These are phyloP conservation scores for Umbelopsis sp. DNA, from an alignment of 371 early-diverging fungal genomes.

Conservation along the genomic window DNA sequence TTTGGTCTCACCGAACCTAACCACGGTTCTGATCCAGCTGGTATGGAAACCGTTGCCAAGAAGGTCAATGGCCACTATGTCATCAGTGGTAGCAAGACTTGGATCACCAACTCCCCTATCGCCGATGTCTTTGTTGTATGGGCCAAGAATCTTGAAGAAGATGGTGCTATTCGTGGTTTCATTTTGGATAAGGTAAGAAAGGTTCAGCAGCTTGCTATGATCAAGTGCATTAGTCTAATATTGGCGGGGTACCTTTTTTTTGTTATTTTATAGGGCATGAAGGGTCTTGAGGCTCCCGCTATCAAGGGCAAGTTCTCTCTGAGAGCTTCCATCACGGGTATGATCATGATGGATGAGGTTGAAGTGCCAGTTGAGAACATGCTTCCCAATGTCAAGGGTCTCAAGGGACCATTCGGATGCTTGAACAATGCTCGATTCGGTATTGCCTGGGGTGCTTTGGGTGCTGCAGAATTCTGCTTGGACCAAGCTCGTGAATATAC, in stretches of 20 bases:
- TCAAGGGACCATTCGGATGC: conserved; percentile 98
- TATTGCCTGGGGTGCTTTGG: conserved; percentile 97
- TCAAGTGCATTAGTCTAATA: too few relatives aligned
- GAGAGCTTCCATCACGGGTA: conserved; percentile 94
- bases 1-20: conserved; percentile 98
- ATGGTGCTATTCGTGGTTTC: conserved; percentile 91
- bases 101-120: conserved; percentile 98
- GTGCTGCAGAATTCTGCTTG: conserved; percentile 95
- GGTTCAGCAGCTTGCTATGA: too few relatives aligned
- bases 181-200: conserved; percentile 81
- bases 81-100: conserved; percentile 92
- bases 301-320: conserved; percentile 97
- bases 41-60: conserved; percentile 92
- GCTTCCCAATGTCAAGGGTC: conserved; percentile 86
- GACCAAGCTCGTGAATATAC: conserved; percentile 89
- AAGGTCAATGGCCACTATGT: conserved; percentile 80
- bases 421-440: conserved; percentile 98
- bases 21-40: conserved; percentile 95
- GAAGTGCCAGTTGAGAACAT: conserved; percentile 88
- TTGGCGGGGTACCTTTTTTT: too few relatives aligned
- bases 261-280: conserved; percentile 60
- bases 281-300: conserved; percentile 85
- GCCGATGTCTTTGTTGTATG: conserved; percentile 98
- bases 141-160: conserved; percentile 89
- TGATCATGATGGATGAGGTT: conserved; percentile 99